Evolutionary conservation across 176 grass and related monocot genomes (phyloP).

Genomic region (Musa schizocarpa): DNA sequence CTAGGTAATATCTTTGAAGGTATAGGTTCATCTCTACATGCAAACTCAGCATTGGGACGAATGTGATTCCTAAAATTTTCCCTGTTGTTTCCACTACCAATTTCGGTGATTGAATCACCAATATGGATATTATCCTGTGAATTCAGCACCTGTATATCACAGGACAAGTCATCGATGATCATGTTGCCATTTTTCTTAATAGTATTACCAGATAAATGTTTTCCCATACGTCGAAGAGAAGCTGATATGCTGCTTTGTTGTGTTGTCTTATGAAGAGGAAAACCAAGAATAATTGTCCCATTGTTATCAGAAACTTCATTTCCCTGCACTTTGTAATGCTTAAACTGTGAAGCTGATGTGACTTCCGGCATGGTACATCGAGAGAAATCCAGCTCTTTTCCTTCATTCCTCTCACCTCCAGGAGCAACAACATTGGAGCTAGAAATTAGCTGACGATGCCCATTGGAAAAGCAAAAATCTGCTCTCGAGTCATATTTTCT

Average conservation of each 20-base stretch:
- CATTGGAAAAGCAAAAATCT: constrained; percentile 18
- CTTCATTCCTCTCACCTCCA: constrained; percentile 2
- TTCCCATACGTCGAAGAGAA: not conserved
- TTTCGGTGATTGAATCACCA: not conserved
- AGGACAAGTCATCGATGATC: constrained; percentile 2
- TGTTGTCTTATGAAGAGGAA: constrained; percentile 7
- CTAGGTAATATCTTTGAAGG: not conserved
- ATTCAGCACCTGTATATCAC: not conserved
- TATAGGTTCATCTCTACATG: constrained; percentile 34
- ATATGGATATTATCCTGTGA: constrained; percentile 17
- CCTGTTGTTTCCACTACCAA: constrained; percentile 15
- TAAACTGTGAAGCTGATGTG: not conserved
- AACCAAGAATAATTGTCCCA: constrained; percentile 8
- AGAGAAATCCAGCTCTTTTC: constrained; percentile 5
- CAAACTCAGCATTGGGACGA: constrained; percentile 51
- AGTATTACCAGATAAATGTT: not conserved
- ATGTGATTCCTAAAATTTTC: constrained; percentile 31
- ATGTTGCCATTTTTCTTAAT: not conserved
- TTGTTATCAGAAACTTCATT: constrained; percentile 8
- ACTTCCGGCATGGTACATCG: not conserved
- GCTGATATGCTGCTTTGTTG: constrained; percentile 13
- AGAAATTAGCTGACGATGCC: constrained; percentile 16
- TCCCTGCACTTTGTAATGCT: not conserved
- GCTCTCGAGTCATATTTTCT: constrained; percentile 17
- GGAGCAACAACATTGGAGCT: constrained; percentile 20